Conservation (phyloP, 2,329 filamentous ascomycete species). For the Basipetospora chlamydospora region DNA sequence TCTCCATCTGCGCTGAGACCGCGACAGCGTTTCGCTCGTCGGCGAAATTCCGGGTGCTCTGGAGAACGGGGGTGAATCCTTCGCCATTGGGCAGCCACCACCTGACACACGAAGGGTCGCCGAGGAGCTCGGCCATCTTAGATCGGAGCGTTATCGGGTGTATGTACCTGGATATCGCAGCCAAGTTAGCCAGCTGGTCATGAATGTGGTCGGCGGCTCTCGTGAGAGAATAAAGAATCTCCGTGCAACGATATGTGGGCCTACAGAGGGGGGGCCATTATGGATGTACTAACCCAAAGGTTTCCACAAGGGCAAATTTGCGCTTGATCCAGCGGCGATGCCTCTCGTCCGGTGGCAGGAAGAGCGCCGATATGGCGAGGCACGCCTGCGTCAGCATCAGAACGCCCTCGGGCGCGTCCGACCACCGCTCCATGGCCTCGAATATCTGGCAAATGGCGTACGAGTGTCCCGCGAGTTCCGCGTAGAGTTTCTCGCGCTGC, state of each 20-base stretch:
- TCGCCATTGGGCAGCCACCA: conserved; percentile 89
- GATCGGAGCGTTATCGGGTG: conserved; percentile 60
- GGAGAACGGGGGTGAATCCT: conserved; percentile 57
- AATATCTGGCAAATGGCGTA: conserved; percentile 63
- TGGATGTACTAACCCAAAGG: conserved; percentile 46
- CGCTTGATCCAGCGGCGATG: conserved; percentile 67
- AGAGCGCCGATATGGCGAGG: conserved; percentile 62
- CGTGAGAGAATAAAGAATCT: no score
- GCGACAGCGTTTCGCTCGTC: conserved; percentile 56
- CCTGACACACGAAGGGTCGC: conserved; percentile 51
- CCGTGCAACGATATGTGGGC: no score
- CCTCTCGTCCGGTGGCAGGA: conserved; percentile 59
- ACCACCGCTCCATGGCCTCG: conserved; percentile 62
- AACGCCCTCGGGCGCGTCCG: conserved; percentile 52
- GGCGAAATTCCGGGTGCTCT: conserved; percentile 65
- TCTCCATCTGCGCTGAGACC: conserved; percentile 43
- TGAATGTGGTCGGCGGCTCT: no score
- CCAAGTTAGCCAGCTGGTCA: conserved; percentile 20
- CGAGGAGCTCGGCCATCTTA: conserved; percentile 64
- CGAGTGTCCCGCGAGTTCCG: conserved; percentile 47
- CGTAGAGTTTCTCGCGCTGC: conserved; percentile 30
- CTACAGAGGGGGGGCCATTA: neutral
- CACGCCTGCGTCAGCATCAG: conserved; percentile 61
- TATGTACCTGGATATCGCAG: conserved; percentile 60
- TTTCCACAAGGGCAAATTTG: conserved; percentile 67